These are phyloP conservation scores for Phyllosticta capitalensis DNA, from an alignment of 2,329 filamentous ascomycete species.

Conservation along the genomic window DNA sequence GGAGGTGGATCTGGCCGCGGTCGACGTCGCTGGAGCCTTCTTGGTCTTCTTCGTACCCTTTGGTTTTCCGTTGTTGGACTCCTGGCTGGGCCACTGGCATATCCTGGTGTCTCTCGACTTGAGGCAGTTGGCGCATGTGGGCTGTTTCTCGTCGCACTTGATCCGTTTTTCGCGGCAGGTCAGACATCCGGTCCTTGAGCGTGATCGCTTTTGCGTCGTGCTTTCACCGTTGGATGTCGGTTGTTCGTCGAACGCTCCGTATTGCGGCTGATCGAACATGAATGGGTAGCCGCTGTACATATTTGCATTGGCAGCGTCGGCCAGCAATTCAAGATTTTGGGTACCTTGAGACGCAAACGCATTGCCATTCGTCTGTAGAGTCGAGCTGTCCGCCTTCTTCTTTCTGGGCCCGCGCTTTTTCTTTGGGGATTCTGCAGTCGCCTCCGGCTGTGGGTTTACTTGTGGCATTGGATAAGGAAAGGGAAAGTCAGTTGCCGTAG, in stretches of 20 bases:
- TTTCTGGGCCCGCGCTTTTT: neutral
- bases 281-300: neutral
- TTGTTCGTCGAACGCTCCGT: neutral
- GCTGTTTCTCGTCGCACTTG: slow-evolving; percentile 1
- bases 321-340: neutral
- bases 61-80: neutral
- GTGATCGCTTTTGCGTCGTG: neutral
- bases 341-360: neutral
- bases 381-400: neutral
- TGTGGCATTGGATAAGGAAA: neutral
- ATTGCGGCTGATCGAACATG: neutral
- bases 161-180: neutral
- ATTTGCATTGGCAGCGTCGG: neutral
- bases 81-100: neutral
- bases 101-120: neutral
- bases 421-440: neutral
- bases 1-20: neutral
- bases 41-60: neutral
- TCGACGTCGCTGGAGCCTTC: neutral
- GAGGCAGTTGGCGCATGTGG: neutral
- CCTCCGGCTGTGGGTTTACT: neutral
- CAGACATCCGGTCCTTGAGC: neutral
- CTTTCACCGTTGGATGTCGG: neutral
- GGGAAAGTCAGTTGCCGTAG: neutral
- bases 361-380: neutral